A percentile compares a stretch with the other conserved stretches of the same genome.
These are phyloP conservation scores for Xylaria sp. DNA, from an alignment of 2,329 filamentous ascomycete species.

Conservation along the genomic window DNA sequence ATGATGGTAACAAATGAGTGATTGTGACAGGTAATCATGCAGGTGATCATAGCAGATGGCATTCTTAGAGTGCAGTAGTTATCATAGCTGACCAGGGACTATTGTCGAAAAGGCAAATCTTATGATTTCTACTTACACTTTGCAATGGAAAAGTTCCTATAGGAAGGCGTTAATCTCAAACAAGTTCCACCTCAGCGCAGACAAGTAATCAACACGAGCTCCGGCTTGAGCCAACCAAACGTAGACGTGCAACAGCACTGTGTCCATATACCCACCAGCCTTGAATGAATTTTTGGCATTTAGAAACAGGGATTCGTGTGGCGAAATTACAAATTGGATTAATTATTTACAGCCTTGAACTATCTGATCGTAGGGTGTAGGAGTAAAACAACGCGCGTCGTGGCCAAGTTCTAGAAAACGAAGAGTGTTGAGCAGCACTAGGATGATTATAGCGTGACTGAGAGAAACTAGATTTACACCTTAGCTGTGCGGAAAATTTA, in stretches of 20 bases:
- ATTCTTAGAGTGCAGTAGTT: not conserved
- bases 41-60: not conserved
- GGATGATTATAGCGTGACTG: not conserved
- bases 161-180: not conserved
- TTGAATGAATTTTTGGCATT: not conserved
- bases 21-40: no score
- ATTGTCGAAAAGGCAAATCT: not conserved
- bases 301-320: not conserved
- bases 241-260: not conserved
- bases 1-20: no score
- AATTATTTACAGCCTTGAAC: not conserved
- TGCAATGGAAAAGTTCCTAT: not conserved
- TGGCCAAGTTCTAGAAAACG: not conserved
- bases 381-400: not conserved
- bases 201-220: conserved; percentile 8
- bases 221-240: not conserved
- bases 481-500: not conserved
- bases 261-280: not conserved
- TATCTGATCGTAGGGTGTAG: not conserved
- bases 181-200: not conserved
- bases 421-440: not conserved
- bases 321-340: not conserved
- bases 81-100: not conserved
- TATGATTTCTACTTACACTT: not conserved
- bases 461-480: not conserved